Evolutionary conservation across 768 basidiomycete genomes (phyloP).

Genomic region (Gloeostereum incarnatum): DNA sequence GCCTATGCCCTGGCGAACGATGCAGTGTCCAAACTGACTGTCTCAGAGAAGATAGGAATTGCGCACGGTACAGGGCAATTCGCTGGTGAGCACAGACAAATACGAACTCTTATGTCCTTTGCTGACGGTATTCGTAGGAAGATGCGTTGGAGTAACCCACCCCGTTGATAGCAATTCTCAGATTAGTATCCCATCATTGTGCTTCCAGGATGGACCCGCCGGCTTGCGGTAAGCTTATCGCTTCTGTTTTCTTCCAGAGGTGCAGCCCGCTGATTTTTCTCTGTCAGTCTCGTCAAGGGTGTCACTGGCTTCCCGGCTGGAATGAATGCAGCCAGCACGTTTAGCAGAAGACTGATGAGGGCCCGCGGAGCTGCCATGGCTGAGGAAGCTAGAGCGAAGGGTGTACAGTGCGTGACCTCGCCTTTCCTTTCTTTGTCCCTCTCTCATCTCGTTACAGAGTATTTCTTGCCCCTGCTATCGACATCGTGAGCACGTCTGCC

Average conservation of each 20-base stretch:
- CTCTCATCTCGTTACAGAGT: conserved; percentile 19
- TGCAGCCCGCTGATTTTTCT: background rate
- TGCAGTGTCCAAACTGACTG: conserved; percentile 8
- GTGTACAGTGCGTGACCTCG: conserved; percentile 29
- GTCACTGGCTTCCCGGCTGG: conserved; percentile 50
- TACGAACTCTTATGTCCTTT: background rate
- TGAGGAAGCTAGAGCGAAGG: conserved; percentile 61
- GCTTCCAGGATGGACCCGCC: conserved; percentile 40
- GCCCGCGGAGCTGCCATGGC: conserved; percentile 54
- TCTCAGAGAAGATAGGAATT: conserved; percentile 10
- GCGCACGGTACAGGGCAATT: conserved; percentile 9
- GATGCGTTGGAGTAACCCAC: conserved; percentile 1
- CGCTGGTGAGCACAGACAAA: background rate
- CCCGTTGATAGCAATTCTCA: background rate
- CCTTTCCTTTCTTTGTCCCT: background rate
- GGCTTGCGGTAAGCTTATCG: conserved; percentile 15
- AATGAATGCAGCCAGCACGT: conserved; percentile 41
- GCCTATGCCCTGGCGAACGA: conserved; percentile 10
- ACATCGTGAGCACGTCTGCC: conserved; percentile 30
- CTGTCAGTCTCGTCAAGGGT: conserved; percentile 18
- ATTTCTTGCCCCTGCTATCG: conserved; percentile 43
- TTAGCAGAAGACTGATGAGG: conserved; percentile 55
- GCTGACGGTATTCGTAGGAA: background rate
- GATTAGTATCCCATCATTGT: conserved; percentile 29
- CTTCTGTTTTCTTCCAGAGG: background rate